phyloP scores from a whole-genome alignment of 352 stramenopile species.

The Proteromonas lacertae region DNA sequence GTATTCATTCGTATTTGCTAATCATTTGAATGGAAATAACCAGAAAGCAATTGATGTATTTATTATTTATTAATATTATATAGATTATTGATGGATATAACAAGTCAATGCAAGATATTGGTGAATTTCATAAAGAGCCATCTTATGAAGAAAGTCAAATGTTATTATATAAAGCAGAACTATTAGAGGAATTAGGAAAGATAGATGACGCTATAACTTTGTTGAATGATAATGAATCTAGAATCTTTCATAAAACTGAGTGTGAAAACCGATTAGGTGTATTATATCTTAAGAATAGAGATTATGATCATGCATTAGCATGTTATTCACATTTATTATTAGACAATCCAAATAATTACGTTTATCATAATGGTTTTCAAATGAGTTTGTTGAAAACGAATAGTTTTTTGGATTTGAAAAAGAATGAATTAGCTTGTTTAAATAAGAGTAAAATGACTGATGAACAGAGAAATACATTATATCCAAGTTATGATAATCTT shows the following conservation, averaged over 20 bases:
- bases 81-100: slow-evolving; percentile 20
- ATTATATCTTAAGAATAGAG: slow-evolving; percentile 13
- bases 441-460: slow-evolving; percentile 14
- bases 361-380: slow-evolving; percentile 39
- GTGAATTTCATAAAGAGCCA: slow-evolving; percentile 8
- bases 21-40: slow-evolving; percentile 59
- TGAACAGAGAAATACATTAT: too few relatives aligned
- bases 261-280: slow-evolving; percentile 11
- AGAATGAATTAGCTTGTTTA: slow-evolving; percentile 14
- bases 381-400: slow-evolving; percentile 22
- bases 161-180: slow-evolving; percentile 65
- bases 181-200: slow-evolving; percentile 51
- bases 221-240: slow-evolving; percentile 2
- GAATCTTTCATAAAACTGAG: slow-evolving; percentile 16
- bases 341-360: slow-evolving; percentile 39
- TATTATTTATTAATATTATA: slow-evolving; percentile 62
- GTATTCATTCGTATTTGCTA: slow-evolving; percentile 73
- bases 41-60: slow-evolving; percentile 69
- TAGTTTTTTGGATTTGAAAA: slow-evolving; percentile 16
- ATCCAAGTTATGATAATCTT: too few relatives aligned
- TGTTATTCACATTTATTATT: slow-evolving; percentile 13
- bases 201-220: slow-evolving; percentile 14
- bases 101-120: slow-evolving; percentile 6
- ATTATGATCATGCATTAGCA: slow-evolving; percentile 10
- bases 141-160: slow-evolving; percentile 79